Base-by-base conservation (phyloP, 352 stramenopile species). In the Achlya hypogyna region DNA sequence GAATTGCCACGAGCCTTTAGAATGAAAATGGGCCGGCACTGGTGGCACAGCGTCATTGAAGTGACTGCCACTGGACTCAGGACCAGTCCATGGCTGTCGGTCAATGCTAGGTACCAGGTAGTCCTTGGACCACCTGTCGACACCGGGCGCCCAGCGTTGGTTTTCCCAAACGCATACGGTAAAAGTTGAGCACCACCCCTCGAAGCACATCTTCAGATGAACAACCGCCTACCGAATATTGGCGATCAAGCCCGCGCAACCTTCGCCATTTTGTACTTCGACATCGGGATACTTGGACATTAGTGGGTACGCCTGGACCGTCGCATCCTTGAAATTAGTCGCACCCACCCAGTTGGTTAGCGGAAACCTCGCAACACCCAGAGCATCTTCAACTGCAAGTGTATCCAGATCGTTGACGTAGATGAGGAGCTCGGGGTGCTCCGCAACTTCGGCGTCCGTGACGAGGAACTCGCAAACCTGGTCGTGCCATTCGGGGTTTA, bases 1-100 rank as follows among this genome's bases (percentile, higher is more conserved):
- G 60, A 76, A 89, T 43, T 76, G 72, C 83, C 82, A 91, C 47
- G 23, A 4, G 1, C 60, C 60, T 59, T 31, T 49, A 9, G 51
- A 12, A 6, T 22, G 14, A n/a, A 34, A 67, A 12, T 22, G 32
- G n/a, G 12, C 34, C 4, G 60, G 60, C 14, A 67, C 59, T 22
- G 25, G 38, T 16, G 60, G 60, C 10, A 67, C 12, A 5, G 60
- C 60, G 43, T 58, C 42, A 31, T 58, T 58, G 60, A 67, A 67
- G 23, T 8, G 14, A 14, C 22, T 1, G 5, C 28, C 60, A 34
- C 6, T 38, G 28, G 34, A 31, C 51, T 56, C 49, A 20, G 49
- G 49, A 20, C 49, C 49, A 16, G 60, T 60, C 60, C 60, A 67
- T 22, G 60, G 38, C 38, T 51, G 29, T 18, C 32, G 51, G 51